Evolutionary conservation across 73 alveolate genomes (phyloP), one percentile per base, ranked within the genome.

Genomic region (Effrenium voratum): DNA sequence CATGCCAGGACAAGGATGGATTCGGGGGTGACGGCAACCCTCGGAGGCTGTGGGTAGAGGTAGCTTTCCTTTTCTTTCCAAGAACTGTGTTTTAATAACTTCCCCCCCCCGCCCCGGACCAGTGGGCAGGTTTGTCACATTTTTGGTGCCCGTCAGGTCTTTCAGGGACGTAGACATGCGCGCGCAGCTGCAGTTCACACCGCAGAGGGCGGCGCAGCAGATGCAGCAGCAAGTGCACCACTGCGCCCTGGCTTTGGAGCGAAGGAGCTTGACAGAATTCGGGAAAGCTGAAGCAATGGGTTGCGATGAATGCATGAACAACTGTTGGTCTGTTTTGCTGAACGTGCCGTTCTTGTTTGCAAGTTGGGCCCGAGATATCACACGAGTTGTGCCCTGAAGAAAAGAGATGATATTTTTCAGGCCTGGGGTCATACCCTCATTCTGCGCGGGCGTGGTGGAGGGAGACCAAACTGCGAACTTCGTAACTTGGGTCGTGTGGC

Each of bases 221-320:
- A 52, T 47, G 45, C 94, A 85, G 94, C 93, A 82, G n/a, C 22
- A 12, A 3, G 50, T 85, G 44, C 80, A 55, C 60, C 81, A 85
- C 63, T 43, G 32, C 41, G 77, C 57, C 15, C 70, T n/a, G 50
- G 38, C 6, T 5, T 34, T 52, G 63, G 19, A n/a, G n/a, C n/a
- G n/a, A n/a, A n/a, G n/a, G n/a, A n/a, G n/a, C n/a, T n/a, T n/a
- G n/a, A n/a, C n/a, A n/a, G n/a, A n/a, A n/a, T n/a, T n/a, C n/a
- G n/a, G n/a, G n/a, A n/a, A n/a, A n/a, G n/a, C 63, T 52, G 26
- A 52, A 19, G 26, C 63, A 52, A 52, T 52, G 63, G 26, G 26
- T 52, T 36, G 12, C 92, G 49, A 49, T 16, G 40, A 50, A 36
- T 49, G 49, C 75, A 34, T 49, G 50, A 34, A 34, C 30, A 12